These are phyloP conservation scores for Luffa acutangula DNA, from an alignment of 306 rosid genomes.

Conservation along the genomic window DNA sequence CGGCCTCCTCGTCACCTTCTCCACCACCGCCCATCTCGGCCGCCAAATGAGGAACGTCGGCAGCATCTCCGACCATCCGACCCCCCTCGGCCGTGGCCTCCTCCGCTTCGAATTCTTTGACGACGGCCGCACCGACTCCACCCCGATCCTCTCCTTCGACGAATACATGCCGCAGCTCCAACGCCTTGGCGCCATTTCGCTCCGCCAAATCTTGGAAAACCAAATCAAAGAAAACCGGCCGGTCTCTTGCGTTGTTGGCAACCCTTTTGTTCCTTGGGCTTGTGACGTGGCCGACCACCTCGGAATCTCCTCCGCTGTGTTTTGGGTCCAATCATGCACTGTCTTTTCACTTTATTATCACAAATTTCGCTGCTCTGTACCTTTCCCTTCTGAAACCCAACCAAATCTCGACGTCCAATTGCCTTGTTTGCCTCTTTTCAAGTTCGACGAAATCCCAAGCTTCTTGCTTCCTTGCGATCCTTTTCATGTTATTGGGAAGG, in stretches of 20 bases:
- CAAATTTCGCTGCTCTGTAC: background rate
- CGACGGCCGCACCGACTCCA: conserved; percentile 18
- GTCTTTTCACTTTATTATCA: conserved; percentile 24
- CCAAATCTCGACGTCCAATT: conserved; percentile 11
- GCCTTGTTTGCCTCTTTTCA: conserved; percentile 19
- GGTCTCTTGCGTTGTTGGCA: conserved; percentile 32
- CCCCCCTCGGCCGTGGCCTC: conserved; percentile 23
- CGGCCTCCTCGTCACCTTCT: conserved; percentile 33
- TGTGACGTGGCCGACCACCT: conserved; percentile 24
- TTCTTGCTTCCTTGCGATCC: conserved; percentile 12
- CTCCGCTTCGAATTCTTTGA: conserved; percentile 39
- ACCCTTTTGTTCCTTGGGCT: conserved; percentile 45
- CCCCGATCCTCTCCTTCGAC: background rate
- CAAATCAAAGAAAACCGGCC: conserved; percentile 9
- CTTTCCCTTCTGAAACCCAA: conserved; percentile 18
- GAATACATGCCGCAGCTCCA: conserved; percentile 24
- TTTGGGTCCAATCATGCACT: conserved; percentile 57
- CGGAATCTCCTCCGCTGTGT: conserved; percentile 34
- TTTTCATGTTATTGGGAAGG: background rate
- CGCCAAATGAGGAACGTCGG: conserved; percentile 17
- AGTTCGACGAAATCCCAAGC: conserved; percentile 22
- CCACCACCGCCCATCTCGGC: conserved; percentile 21
- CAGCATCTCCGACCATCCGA: conserved; percentile 2
- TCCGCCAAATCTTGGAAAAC: conserved; percentile 5
- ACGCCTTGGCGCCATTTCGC: conserved; percentile 14